Base-by-base conservation (phyloP, 441 rosid genomes). In the Heliophila coronopifolia region DNA sequence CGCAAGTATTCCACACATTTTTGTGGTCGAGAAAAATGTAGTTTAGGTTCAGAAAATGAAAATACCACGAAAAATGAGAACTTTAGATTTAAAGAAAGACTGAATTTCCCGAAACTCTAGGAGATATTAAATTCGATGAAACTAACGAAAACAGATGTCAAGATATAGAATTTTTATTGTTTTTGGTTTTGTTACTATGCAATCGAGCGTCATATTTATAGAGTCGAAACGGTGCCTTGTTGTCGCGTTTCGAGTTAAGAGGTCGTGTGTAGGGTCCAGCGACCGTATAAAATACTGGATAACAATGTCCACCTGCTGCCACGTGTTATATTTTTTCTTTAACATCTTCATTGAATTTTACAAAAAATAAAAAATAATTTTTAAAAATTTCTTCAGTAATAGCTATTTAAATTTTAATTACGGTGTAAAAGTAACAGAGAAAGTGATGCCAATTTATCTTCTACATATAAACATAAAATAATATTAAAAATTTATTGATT, bases 1-100 rank as follows among this genome's bases (percentile, higher is more conserved):
- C 30, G 94, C 97, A 32, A 89, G 79, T 23, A 89, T 89, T 24
- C 97, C 97, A 67, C 97, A 85, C 97, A 89, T 4, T 13, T 44
- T 30, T 20, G 17, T 0, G 14, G 12, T 44, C 6, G 0, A 5
- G 1, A 20, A 17, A 18, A 20, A 0, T 13, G 9, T 39, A 13
- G 12, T 17, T 17, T 24, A 24, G 16, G 2, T 26, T 3, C 4
- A 25, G 15, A 33, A 30, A 56, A 19, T 40, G 33, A 38, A 31
- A 33, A 30, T 11, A 40, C 31, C 15, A 5, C 3, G 10, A 4
- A 16, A 24, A 22, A 22, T 6, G 32, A 34, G 10, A 17, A 24
- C 45, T n/a, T n/a, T n/a, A n/a, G n/a, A n/a, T n/a, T n/a, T n/a
- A n/a, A 17, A 16, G n/a, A 8, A 35, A 34, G 15, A 16, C 38